Base-by-base conservation (phyloP, 1,139 yeast genomes). In the Scheffersomyces cryptocercus region DNA sequence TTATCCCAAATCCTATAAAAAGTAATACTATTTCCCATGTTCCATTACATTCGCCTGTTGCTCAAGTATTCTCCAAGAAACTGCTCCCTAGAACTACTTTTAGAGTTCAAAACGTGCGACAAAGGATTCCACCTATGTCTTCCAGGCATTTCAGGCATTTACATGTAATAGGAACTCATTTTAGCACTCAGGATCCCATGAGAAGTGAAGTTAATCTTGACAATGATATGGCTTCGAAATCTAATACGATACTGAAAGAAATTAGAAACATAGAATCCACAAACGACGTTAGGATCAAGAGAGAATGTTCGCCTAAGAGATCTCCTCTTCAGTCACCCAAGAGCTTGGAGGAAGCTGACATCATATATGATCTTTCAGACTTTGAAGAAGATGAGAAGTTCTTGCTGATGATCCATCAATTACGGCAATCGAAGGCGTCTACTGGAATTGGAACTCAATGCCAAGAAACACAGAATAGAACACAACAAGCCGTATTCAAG, bases 381-480 rank as follows among this genome's bases (percentile, higher is more conserved):
- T 58, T 60, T 38, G 70, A 65, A 39, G 65, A 61, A 31, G 67
- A 64, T 37, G 56, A 44, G 39, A 50, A 38, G 31, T 58, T 50
- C 38, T 45, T 43, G 15, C 50, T 46, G 14, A 55, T 56, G 61
- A 36, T 58, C 30, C 31, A 42, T 14, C 39, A 14, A 36, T 35
- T 32, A 28, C 26, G 26, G 8, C 26, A 20, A 6, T 20, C 26
- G 8, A 24, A 13, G 35, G 15, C 32, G 24, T 29, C 34, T 34
- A 28, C 35, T 31, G 24, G 34, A 28, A 5, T 4, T 20, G 8
- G 8, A 6, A 20, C 26, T 8, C 26, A 20, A 20, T 5, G 8
- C 5, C 26, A 15, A 31, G 26, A 15, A 13, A 28, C 30, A 20
- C 6, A 29, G 32, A 29, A 26, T 3, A 36, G 31, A 8, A 20